Evolutionary conservation across 73 alveolate genomes (phyloP).

Genomic region (Paraurostyla sp.): DNA sequence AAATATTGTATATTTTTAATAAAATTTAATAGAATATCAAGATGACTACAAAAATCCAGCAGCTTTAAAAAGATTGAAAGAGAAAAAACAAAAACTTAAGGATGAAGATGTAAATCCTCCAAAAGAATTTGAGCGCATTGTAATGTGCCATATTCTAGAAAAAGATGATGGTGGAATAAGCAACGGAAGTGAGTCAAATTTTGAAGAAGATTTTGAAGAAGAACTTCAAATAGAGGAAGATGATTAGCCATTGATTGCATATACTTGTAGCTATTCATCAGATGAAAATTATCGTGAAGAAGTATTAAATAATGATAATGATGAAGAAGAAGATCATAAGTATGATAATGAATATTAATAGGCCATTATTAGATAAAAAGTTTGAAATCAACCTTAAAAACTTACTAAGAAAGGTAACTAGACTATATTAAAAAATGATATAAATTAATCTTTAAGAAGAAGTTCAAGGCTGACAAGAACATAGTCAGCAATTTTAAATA

Average conservation of each 20-base stretch:
- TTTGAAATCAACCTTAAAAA: too few relatives aligned
- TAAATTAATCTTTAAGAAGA: too few relatives aligned
- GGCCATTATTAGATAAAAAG: too few relatives aligned
- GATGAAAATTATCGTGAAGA: background rate
- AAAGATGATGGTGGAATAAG: conserved; percentile 17
- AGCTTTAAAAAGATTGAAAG: background rate
- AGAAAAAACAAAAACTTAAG: conserved; percentile 1
- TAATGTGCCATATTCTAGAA: conserved; percentile 45
- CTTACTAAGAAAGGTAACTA: too few relatives aligned
- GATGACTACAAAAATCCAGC: background rate
- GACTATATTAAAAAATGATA: too few relatives aligned
- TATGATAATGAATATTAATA: too few relatives aligned
- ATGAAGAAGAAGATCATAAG: too few relatives aligned
- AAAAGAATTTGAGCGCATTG: conserved; percentile 5
- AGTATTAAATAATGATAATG: background rate
- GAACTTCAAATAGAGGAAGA: background rate
- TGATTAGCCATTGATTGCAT: background rate
- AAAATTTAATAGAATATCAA: background rate
- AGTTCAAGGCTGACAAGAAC: too few relatives aligned
- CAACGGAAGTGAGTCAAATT: background rate
- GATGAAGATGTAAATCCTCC: conserved; percentile 56
- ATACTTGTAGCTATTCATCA: background rate
- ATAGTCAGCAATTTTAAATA: too few relatives aligned
- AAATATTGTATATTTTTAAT: background rate
- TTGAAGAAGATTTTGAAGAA: background rate